Base-by-base conservation (phyloP, 2,329 filamentous ascomycete genomes). In the Bipolaris cookei region DNA sequence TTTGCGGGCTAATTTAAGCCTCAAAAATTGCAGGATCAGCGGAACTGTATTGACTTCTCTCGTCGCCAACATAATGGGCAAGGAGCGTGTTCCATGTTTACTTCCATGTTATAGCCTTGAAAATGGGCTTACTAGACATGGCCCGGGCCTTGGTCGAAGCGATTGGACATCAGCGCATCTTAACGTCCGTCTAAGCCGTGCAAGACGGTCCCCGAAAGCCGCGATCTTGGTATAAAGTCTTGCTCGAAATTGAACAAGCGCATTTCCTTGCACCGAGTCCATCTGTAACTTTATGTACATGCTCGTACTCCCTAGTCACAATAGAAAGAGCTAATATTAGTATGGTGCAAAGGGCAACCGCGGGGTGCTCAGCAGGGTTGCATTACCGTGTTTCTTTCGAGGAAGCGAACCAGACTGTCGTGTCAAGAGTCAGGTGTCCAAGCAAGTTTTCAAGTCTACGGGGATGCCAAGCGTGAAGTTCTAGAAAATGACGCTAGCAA, bases 401-500 rank as follows among this genome's bases (percentile, higher is more conserved):
- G 21, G 21, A 42, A 25, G 14, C 11, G 13, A 18, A 16, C 13
- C 34, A 48, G 45, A 5, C 13, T 6, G 7, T 23, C 25, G 13
- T 25, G 10, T 25, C 45, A 25, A 48, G 8, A 35, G 21, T 37
- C 45, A 38, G 37, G 45, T 48, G 34, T 48, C 11, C 34, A 16
- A 13, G 8, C 34, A 38, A 38, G 30, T 34, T 23, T 14, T 37
- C 20, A 25, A 37, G 20, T 48, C 13, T 14, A 48, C 21, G 32
- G 25, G 30, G 32, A n/a, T 21, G 45, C 34, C 32, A 48, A 48
- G 45, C n/a, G 34, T 16, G 32, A 32, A 38, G 45, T 38, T 48
- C 45, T 37, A 25, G 45, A 48, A 25, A 48, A 16, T 28, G 13
- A 14, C 45, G 32, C 32, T 48, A 48, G 45, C 32, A 34, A 48